Evolutionary conservation across 176 grass and related monocot genomes (phyloP).

Genomic region (Hordeum vulgare): MorexV3_pseudomolecules_assembly NC_058524.1:80568900-80569399

Average conservation of each 20-base stretch:
- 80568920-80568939: not conserved
- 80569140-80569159: not conserved
- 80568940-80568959: not conserved
- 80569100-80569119: too few relatives aligned
- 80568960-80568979: not conserved
- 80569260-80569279: conserved; percentile 2
- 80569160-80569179: not conserved
- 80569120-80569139: not conserved
- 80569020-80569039: not conserved
- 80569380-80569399: conserved; percentile 4
- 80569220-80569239: not conserved
- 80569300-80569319: not conserved
- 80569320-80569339: not conserved
- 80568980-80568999: not conserved
- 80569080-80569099: too few relatives aligned
- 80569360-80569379: not conserved
- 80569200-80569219: not conserved
- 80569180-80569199: not conserved
- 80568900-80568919: too few relatives aligned
- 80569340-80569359: not conserved
- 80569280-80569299: not conserved
- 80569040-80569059: too few relatives aligned
- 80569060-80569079: too few relatives aligned
- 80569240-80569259: not conserved
- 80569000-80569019: not conserved